These are phyloP conservation scores for Calonectria leucothoes DNA, from an alignment of 2,329 filamentous ascomycete species.

Conservation along the genomic window DNA sequence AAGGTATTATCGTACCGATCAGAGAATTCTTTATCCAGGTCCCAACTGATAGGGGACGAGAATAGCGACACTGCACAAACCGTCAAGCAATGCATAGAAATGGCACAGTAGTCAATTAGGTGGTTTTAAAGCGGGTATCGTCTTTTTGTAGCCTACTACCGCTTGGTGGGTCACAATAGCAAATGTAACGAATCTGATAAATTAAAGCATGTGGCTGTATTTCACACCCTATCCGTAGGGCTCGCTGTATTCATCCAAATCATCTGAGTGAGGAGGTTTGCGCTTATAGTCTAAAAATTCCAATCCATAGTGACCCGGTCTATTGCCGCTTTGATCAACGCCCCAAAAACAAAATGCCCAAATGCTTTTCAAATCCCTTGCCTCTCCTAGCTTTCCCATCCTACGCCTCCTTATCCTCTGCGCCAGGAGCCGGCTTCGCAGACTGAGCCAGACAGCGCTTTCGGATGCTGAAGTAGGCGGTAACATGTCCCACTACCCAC, in stretches of 20 bases:
- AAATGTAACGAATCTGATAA: too few relatives aligned
- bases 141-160: too few relatives aligned
- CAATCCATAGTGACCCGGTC: neutral
- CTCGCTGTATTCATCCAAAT: neutral
- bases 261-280: neutral
- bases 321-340: neutral
- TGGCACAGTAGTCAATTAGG: too few relatives aligned
- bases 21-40: neutral
- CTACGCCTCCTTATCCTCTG: neutral
- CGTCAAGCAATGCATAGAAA: too few relatives aligned
- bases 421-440: neutral
- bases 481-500: slow-evolving; percentile 46
- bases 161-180: too few relatives aligned
- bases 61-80: neutral
- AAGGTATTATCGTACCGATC: neutral
- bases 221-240: neutral
- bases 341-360: neutral
- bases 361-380: neutral
- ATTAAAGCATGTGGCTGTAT: neutral
- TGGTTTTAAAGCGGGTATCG: too few relatives aligned
- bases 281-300: neutral
- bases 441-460: slow-evolving; percentile 34
- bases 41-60: too few relatives aligned
- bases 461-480: slow-evolving; percentile 35
- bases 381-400: neutral